Percentiles rank a stretch among this genome's conserved stretches.
Evolutionary conservation across 169 alveolate species (phyloP).

Genomic region (Theileria sp.): DNA sequence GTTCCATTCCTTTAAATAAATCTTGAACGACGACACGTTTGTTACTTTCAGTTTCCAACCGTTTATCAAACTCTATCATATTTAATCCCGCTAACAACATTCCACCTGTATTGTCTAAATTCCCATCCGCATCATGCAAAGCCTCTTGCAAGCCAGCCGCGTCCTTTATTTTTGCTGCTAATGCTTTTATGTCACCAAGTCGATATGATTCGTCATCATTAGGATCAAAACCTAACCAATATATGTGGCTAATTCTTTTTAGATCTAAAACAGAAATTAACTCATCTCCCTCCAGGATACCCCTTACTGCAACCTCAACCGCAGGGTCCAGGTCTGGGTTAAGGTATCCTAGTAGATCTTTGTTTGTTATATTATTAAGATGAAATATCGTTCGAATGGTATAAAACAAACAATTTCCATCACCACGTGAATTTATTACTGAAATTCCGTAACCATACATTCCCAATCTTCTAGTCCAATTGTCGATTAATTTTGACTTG

Average conservation of each 20-base stretch:
- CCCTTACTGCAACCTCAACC: slow-evolving; percentile 14
- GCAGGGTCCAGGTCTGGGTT: slow-evolving; percentile 13
- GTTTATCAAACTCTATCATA: background rate
- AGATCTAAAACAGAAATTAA: slow-evolving; percentile 12
- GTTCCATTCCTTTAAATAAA: background rate
- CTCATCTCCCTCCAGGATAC: background rate
- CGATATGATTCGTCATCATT: slow-evolving; percentile 26
- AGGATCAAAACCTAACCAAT: slow-evolving; percentile 28
- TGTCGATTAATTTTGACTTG: background rate
- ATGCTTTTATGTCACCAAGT: background rate
- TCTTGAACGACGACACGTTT: background rate
- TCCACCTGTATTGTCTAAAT: background rate
- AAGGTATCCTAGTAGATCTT: background rate
- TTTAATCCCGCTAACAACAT: background rate
- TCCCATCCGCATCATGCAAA: background rate
- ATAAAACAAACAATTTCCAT: slow-evolving; percentile 51
- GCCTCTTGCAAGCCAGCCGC: background rate
- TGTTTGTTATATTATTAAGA: background rate
- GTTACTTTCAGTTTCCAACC: background rate
- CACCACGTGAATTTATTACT: slow-evolving; percentile 26
- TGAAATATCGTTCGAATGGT: slow-evolving; percentile 12
- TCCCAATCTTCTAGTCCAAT: slow-evolving; percentile 29
- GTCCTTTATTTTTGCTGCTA: background rate
- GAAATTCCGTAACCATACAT: slow-evolving; percentile 46
- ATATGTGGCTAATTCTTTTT: slow-evolving; percentile 15